Evolutionary conservation across 1,284 basidiomycete genomes (phyloP).

Genomic region (Irpex lacteus): DNA sequence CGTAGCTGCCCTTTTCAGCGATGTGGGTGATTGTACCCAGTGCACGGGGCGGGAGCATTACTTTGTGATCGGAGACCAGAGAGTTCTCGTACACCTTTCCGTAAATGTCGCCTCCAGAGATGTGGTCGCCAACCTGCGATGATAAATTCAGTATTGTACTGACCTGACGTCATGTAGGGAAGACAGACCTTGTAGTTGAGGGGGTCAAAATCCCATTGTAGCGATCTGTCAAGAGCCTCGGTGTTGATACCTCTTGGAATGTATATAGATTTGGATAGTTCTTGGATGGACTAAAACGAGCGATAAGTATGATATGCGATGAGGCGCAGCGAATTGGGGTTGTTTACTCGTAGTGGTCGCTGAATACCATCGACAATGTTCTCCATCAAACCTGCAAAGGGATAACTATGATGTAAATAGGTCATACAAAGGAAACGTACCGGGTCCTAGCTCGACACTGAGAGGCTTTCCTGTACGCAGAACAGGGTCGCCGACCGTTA

Average conservation of each 20-base stretch:
- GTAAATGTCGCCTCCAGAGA: slow-evolving; percentile 96
- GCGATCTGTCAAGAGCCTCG: slow-evolving; percentile 84
- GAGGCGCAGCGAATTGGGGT: slow-evolving; percentile 14
- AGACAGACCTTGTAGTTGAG: slow-evolving; percentile 64
- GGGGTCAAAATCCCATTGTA: slow-evolving; percentile 98
- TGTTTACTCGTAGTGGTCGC: slow-evolving; percentile 77
- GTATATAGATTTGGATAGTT: slow-evolving; percentile 96
- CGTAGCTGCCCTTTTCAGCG: slow-evolving; percentile 93
- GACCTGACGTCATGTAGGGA: slow-evolving; percentile 7
- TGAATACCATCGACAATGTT: slow-evolving; percentile 99
- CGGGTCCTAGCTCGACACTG: slow-evolving; percentile 96
- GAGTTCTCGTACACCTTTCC: slow-evolving; percentile 97
- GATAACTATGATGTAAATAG: background rate
- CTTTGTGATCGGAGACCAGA: slow-evolving; percentile 94
- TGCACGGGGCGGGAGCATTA: slow-evolving; percentile 92
- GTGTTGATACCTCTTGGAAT: slow-evolving; percentile 99
- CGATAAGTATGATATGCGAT: slow-evolving; percentile 16
- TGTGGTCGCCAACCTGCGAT: slow-evolving; percentile 87
- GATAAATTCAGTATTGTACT: background rate
- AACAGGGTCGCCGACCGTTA: slow-evolving; percentile 98
- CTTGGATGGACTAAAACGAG: slow-evolving; percentile 79
- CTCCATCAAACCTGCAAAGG: slow-evolving; percentile 80
- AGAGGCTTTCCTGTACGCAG: slow-evolving; percentile 96
- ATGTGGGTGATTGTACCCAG: slow-evolving; percentile 94
- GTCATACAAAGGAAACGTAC: slow-evolving; percentile 39